Conservation (phyloP, 2,329 filamentous ascomycete genomes). For the Colletotrichum tanaceti region DNA sequence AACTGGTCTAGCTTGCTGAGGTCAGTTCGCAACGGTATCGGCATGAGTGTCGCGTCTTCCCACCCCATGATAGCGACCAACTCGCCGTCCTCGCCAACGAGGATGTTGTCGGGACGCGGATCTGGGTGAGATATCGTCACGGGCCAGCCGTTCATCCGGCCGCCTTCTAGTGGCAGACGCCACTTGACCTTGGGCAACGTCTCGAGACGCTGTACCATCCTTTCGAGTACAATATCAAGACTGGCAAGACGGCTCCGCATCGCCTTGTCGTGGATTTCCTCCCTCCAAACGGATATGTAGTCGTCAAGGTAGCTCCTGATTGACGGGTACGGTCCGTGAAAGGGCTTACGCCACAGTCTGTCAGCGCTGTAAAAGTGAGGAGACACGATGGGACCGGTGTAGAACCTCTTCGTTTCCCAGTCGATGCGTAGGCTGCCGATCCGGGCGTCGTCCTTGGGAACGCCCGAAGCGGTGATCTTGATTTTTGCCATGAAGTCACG, state of each 20-base stretch:
- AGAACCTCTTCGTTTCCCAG: constrained; percentile 29
- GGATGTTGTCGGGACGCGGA: constrained; percentile 29
- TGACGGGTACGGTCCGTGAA: constrained; percentile 11
- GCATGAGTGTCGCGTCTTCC: constrained; percentile 33
- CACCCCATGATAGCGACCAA: constrained; percentile 36
- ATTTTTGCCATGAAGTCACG: not conserved
- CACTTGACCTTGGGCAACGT: constrained; percentile 5
- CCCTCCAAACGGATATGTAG: not conserved
- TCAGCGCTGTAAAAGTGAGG: constrained; percentile 17
- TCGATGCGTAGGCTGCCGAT: constrained; percentile 37
- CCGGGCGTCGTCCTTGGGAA: not conserved
- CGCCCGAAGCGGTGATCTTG: not conserved
- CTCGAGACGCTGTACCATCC: not conserved
- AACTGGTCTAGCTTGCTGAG: constrained; percentile 8
- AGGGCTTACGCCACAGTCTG: not conserved
- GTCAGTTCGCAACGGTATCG: constrained; percentile 15
- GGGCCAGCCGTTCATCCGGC: constrained; percentile 19
- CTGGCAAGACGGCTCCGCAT: not conserved
- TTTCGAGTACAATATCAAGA: not conserved
- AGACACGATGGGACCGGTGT: constrained; percentile 18
- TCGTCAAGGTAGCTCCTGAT: constrained; percentile 14
- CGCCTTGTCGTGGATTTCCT: not conserved
- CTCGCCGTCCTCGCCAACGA: constrained; percentile 11
- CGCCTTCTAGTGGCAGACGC: not conserved
- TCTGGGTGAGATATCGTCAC: constrained; percentile 30